Evolutionary conservation across 1,284 basidiomycete species (phyloP).

Genomic region (Rhodotorula sp.): DNA sequence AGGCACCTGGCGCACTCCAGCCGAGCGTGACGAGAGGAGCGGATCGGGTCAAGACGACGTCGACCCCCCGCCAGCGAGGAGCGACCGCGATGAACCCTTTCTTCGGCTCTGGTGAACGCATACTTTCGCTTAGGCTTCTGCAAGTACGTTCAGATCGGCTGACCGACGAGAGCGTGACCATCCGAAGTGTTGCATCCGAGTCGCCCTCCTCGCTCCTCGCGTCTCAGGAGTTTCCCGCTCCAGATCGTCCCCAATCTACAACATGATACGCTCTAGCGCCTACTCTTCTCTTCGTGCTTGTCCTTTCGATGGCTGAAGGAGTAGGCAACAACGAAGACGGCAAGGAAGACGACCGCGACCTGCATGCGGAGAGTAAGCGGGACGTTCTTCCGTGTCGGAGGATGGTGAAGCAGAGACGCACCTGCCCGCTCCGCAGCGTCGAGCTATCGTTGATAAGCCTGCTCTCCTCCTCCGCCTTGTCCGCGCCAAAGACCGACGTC

Average conservation of each 20-base stretch:
- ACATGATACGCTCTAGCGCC: neutral
- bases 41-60: neutral
- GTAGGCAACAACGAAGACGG: slow-evolving; percentile 4
- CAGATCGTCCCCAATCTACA: neutral
- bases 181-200: neutral
- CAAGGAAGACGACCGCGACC: slow-evolving; percentile 7
- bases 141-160: too few relatives aligned
- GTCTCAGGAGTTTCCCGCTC: neutral
- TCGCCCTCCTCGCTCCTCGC: too few relatives aligned
- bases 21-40: too few relatives aligned
- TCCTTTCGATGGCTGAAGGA: neutral
- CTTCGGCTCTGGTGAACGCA: too few relatives aligned
- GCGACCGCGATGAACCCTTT: too few relatives aligned
- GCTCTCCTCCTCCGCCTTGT: slow-evolving; percentile 36
- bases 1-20: neutral
- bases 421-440: slow-evolving; percentile 35
- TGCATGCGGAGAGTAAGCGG: neutral
- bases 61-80: neutral
- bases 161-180: too few relatives aligned
- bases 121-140: too few relatives aligned
- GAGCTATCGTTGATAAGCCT: slow-evolving; percentile 41
- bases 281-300: neutral
- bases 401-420: neutral
- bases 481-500: slow-evolving; percentile 29
- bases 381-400: too few relatives aligned